These are phyloP conservation scores for Pleurotus ostreatus DNA, from an alignment of 768 basidiomycete genomes.

Conservation along the genomic window DNA sequence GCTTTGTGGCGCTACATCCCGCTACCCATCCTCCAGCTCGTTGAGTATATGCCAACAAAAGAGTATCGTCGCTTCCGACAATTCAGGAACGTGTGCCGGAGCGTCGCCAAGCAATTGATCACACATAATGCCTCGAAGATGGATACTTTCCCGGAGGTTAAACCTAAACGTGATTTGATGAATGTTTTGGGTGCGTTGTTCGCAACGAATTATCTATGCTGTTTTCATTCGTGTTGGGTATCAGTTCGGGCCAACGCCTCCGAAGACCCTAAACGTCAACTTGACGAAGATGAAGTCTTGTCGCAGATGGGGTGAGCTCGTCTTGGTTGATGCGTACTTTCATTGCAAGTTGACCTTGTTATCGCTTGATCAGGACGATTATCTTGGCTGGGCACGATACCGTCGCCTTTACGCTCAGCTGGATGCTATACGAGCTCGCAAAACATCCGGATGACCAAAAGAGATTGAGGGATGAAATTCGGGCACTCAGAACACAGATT, in stretches of 20 bases:
- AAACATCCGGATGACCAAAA: slow-evolving; percentile 39
- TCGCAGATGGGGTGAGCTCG: slow-evolving; percentile 20
- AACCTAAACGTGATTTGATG: slow-evolving; percentile 24
- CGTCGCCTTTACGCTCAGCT: slow-evolving; percentile 33
- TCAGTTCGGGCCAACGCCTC: slow-evolving; percentile 15
- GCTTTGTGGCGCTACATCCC: slow-evolving; percentile 4
- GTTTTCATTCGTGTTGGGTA: neutral
- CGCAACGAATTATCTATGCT: neutral
- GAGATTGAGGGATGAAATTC: slow-evolving; percentile 40
- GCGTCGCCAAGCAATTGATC: neutral
- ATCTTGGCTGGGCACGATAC: slow-evolving; percentile 34
- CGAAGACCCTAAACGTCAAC: slow-evolving; percentile 8
- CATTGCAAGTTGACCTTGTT: neutral
- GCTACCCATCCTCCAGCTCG: neutral
- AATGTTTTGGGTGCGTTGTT: slow-evolving; percentile 25
- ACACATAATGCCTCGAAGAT: neutral
- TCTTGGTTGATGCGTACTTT: too few species aligned
- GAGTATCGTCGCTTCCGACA: neutral
- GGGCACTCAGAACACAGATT: slow-evolving; percentile 14
- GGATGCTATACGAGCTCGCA: slow-evolving; percentile 43
- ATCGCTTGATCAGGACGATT: neutral
- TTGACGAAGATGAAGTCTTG: slow-evolving; percentile 22
- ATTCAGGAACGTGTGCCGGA: neutral
- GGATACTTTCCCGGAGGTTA: neutral
- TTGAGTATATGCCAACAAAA: slow-evolving; percentile 4